Evolutionary conservation across 257 asterid species (phyloP), one percentile per base, ranked within the genome.

Genomic region (Nicotiana attenuata): DNA sequence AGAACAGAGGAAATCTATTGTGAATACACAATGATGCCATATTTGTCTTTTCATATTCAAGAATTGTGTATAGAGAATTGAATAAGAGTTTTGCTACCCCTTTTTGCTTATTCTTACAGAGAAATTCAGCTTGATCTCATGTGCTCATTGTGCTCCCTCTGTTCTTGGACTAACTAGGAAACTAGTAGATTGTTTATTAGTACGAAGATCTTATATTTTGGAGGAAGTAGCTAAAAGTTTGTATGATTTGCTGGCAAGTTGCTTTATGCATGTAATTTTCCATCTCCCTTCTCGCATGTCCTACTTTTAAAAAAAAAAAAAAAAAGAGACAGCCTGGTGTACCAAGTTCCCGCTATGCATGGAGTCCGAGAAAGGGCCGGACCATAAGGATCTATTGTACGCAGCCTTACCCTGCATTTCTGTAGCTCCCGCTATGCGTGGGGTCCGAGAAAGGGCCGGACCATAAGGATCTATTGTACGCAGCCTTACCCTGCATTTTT

Each of bases 51-150:
- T 85, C 83, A 61, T 78, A 68, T 77, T 76, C 60, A 66, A 76
- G 65, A 81, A 65, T 66, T 82, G 81, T 88, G 90, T 89, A 87
- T 83, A 89, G 88, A 82, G 83, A 81, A 82, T 75, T 33, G 65
- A 77, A 82, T 84, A 87, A 80, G 83, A 77, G 67, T 85, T 88
- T 88, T 85, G 90, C 78, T 77, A 19, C 28, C 52, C 7, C 19
- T 47, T 47, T 73, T 73, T 47, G 38, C 79, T 47, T 73, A 7
- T 73, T 73, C 38, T 47, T 73, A 14, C 41, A 73, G 2, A 22
- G 14, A 14, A 9, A 10, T 17, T 63, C 29, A 38, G 28, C 38
- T 60, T 38, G 77, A 60, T n/a, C 31, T 45, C 22, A 13, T 71
- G 5, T 55, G 26, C 38, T 33, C 77, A 38, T 38, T 68, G 19